A percentile compares a stretch with the other conserved stretches of the same genome.
Evolutionary conservation across 225 moss, liverwort and hornwort species (phyloP).

Genomic region (Physcomitrellopsis africana): DNA sequence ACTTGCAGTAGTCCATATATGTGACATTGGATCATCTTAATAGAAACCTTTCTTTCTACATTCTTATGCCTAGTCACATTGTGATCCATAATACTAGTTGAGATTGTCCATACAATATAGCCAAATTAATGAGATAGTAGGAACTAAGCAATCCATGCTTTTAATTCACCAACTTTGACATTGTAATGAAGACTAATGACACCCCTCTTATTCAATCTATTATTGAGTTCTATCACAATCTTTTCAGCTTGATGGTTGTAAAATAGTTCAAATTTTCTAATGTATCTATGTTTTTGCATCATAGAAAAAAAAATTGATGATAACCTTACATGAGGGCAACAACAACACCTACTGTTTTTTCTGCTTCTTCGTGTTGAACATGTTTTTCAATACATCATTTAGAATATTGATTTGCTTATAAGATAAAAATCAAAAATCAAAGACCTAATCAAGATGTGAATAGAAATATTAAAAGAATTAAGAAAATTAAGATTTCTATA

Average conservation of each 20-base stretch:
- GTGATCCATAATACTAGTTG: slow-evolving; percentile 74
- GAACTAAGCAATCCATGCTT: slow-evolving; percentile 64
- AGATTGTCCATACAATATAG: slow-evolving; percentile 64
- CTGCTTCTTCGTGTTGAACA: slow-evolving; percentile 90
- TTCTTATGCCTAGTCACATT: slow-evolving; percentile 73
- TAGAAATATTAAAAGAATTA: too few species aligned
- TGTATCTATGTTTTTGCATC: slow-evolving; percentile 86
- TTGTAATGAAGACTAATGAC: slow-evolving; percentile 74
- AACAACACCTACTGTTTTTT: slow-evolving; percentile 81
- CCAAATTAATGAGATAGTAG: slow-evolving; percentile 63
- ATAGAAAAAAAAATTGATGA: slow-evolving; percentile 78
- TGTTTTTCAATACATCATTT: slow-evolving; percentile 85
- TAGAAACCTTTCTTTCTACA: slow-evolving; percentile 82
- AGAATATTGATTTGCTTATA: slow-evolving; percentile 77
- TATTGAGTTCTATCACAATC: slow-evolving; percentile 74
- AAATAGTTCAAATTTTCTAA: slow-evolving; percentile 76
- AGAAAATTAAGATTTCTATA: too few species aligned
- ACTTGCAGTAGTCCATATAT: slow-evolving; percentile 9
- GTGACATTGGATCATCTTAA: slow-evolving; percentile 35
- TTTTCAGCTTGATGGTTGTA: slow-evolving; percentile 76
- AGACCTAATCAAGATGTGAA: too few species aligned
- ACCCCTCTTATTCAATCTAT: slow-evolving; percentile 74
- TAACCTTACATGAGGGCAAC: slow-evolving; percentile 78
- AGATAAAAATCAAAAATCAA: too few species aligned
- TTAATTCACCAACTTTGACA: slow-evolving; percentile 54